Base-by-base conservation (phyloP, 148 eudicot genomes). In the Rhododendron henanense region DNA sequence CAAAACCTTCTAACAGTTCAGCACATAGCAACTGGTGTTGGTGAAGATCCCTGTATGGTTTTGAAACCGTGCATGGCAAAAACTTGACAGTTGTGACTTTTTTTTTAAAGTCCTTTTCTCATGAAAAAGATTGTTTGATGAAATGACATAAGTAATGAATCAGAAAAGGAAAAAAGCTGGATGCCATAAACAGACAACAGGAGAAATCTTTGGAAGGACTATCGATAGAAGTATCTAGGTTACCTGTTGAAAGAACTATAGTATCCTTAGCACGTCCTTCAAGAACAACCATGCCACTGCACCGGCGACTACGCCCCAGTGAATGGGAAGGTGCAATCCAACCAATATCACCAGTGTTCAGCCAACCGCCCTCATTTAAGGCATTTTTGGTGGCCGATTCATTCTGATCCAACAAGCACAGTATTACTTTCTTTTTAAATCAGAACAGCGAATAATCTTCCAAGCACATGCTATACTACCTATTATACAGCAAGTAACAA, bases 251-350 rank as follows among this genome's bases (percentile, higher is more conserved):
- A 85, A 97, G 98, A 90, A 97, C 99, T 81, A 97, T 95, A 41
- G 98, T 97, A 89, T 97, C 99, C 88, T 97, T 97, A 37, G 96
- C 96, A 81, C 99, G 98, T 83, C 99, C 99, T 89, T 95, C 98
- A 77, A 94, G 95, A 90, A 94, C 96, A 89, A 97, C 81, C 85
- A 93, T 88, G 59, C 98, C 99, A 82, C 96, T 94, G 85, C 96
- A 92, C 77, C 82, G 90, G 78, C 98, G 98, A 90, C 98, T 93
- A 87, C 98, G 88, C 44, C 99, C 99, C 15, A 78, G 74, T 75
- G 99, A 92, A 90, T 95, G 98, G 87, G 78, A 75, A 71, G 99
- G 96, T n/a, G 93, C 92, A 87, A 97, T 92, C 98, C 98, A 97
- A n/a, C 99, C 99, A 81, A 95, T 87, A 87, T 97, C 99, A 83